These are phyloP conservation scores for Syncephalis fuscata DNA, from an alignment of 371 early-diverging fungal genomes.

Conservation along the genomic window DNA sequence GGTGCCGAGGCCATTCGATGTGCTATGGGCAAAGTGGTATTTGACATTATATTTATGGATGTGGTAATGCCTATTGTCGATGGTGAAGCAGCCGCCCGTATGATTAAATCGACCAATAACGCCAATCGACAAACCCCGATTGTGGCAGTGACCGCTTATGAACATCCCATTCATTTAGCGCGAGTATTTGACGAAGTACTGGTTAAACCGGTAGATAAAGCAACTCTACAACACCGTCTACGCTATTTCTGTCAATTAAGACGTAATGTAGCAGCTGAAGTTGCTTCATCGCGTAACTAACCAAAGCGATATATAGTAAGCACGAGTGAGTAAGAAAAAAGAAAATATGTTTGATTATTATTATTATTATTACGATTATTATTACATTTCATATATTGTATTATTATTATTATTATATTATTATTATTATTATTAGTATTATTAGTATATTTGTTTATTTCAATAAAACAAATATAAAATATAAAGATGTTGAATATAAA, in stretches of 20 bases:
- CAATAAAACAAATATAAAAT: too few relatives aligned
- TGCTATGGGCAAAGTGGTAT: slow-evolving; percentile 73
- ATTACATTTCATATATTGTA: background rate
- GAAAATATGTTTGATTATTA: too few relatives aligned
- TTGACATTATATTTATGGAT: slow-evolving; percentile 87
- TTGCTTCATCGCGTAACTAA: background rate
- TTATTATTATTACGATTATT: too few relatives aligned
- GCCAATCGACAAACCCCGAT: slow-evolving; percentile 53
- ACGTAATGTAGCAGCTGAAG: too few relatives aligned
- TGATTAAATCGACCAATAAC: slow-evolving; percentile 88
- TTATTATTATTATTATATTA: background rate
- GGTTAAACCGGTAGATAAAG: slow-evolving; percentile 54
- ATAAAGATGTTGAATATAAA: too few relatives aligned
- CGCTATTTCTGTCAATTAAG: too few relatives aligned
- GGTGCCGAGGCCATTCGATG: slow-evolving; percentile 82
- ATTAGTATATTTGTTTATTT: too few relatives aligned
- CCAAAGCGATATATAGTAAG: background rate
- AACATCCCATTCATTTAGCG: slow-evolving; percentile 25
- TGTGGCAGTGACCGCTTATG: slow-evolving; percentile 56
- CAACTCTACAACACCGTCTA: slow-evolving; percentile 7
- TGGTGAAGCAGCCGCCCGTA: slow-evolving; percentile 78
- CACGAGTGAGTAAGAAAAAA: too few relatives aligned
- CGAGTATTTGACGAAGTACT: slow-evolving; percentile 54
- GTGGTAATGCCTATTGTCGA: slow-evolving; percentile 90
- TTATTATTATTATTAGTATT: too few relatives aligned